These are phyloP conservation scores for Zymoseptoria brevis DNA, from an alignment of 2,329 filamentous ascomycete genomes.

Conservation along the genomic window DNA sequence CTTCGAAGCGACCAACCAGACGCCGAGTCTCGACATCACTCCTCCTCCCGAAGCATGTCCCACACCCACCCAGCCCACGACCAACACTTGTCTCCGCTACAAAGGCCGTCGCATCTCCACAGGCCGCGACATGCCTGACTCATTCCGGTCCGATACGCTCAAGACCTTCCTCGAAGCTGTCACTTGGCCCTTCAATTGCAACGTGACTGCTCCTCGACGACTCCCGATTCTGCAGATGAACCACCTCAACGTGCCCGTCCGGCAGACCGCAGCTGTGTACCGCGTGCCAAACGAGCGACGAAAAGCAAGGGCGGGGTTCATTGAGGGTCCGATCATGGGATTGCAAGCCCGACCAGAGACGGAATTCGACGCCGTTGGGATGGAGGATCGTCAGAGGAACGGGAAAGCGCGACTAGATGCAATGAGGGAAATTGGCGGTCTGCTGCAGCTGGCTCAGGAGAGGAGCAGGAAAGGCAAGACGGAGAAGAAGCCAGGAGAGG, in stretches of 20 bases:
- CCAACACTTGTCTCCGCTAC: slow-evolving; percentile 32
- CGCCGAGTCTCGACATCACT: not conserved
- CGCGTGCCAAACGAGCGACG: slow-evolving; percentile 46
- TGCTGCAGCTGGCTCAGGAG: slow-evolving; percentile 54
- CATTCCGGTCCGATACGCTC: slow-evolving; percentile 49
- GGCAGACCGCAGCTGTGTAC: slow-evolving; percentile 48
- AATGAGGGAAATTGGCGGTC: slow-evolving; percentile 49
- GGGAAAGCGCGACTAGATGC: slow-evolving; percentile 41
- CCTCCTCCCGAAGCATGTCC: not conserved
- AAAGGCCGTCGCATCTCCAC: slow-evolving; percentile 51
- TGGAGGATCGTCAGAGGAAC: slow-evolving; percentile 20
- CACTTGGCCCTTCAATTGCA: slow-evolving; percentile 51
- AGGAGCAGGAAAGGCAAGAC: slow-evolving; percentile 47
- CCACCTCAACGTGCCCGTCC: slow-evolving; percentile 47
- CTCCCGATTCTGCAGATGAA: slow-evolving; percentile 38
- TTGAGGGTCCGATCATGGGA: slow-evolving; percentile 52
- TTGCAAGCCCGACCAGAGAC: slow-evolving; percentile 49
- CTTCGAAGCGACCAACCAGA: not conserved
- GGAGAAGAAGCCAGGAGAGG: slow-evolving; percentile 45
- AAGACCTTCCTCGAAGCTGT: slow-evolving; percentile 50
- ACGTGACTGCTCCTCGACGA: slow-evolving; percentile 38
- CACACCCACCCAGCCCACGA: not conserved
- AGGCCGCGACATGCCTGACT: slow-evolving; percentile 52
- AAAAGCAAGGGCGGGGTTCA: slow-evolving; percentile 45
- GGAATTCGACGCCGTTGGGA: slow-evolving; percentile 33